Percentiles rank a stretch among this genome's conserved stretches.
Evolutionary conservation across 108 stramenopile genomes (phyloP).

Genomic region (Cylindrotheca closterium): DNA sequence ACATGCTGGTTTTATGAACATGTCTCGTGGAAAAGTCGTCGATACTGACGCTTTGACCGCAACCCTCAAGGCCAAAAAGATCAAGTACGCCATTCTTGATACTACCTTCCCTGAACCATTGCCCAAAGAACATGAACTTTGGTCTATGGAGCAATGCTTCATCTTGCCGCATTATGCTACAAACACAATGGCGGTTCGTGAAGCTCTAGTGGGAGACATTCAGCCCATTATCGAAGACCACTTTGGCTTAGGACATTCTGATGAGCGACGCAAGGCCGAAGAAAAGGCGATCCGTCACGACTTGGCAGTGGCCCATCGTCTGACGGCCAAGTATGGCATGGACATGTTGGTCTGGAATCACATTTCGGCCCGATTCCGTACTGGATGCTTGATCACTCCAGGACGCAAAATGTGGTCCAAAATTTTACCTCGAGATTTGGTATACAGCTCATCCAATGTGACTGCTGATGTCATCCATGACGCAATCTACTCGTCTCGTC

Average conservation of each 20-base stretch:
- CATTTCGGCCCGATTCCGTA: constrained; percentile 48
- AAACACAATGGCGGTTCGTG: constrained; percentile 56
- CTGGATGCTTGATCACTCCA: constrained; percentile 60
- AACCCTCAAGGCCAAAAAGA: not conserved
- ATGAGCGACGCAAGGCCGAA: constrained; percentile 27
- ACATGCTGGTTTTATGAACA: constrained; percentile 49
- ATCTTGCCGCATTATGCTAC: constrained; percentile 67
- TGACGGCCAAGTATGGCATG: constrained; percentile 56
- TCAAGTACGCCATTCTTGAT: constrained; percentile 60
- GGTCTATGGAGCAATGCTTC: constrained; percentile 45
- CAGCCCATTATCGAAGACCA: constrained; percentile 46
- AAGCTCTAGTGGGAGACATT: constrained; percentile 54
- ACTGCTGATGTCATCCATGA: constrained; percentile 72
- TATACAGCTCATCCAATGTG: constrained; percentile 45
- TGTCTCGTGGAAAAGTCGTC: constrained; percentile 61
- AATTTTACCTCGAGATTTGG: constrained; percentile 58
- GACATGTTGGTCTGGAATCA: constrained; percentile 77
- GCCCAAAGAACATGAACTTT: constrained; percentile 47
- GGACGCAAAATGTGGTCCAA: constrained; percentile 46
- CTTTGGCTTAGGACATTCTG: constrained; percentile 31
- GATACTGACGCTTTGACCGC: constrained; percentile 49
- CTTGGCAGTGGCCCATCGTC: constrained; percentile 43
- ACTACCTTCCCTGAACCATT: constrained; percentile 62
- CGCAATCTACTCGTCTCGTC: constrained; percentile 50
- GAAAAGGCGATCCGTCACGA: constrained; percentile 39